Evolutionary conservation across 2,329 filamentous ascomycete genomes (phyloP).

Genomic region (Calonectria pauciramosa): DNA sequence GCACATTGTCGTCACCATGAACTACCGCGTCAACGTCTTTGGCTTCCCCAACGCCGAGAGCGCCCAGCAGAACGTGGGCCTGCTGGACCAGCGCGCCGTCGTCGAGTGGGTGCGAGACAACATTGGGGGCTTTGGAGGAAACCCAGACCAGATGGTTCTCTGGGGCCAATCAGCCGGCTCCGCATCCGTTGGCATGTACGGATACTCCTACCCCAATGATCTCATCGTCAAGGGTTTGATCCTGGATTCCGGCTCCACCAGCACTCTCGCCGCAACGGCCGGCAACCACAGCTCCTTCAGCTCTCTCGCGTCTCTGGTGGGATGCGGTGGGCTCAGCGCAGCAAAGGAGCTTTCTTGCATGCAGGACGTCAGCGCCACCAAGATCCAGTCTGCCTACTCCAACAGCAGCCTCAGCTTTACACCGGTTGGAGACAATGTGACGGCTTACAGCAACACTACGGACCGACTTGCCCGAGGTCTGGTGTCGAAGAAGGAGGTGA

Average conservation of each 20-base stretch:
- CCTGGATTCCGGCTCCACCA: constrained; percentile 52
- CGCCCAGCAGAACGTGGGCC: constrained; percentile 36
- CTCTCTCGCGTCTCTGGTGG: constrained; percentile 16
- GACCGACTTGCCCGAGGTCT: constrained; percentile 29
- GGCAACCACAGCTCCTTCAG: constrained; percentile 25
- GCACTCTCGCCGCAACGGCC: constrained; percentile 4
- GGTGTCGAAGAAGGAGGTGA: constrained; percentile 31
- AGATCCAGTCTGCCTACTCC: constrained; percentile 22
- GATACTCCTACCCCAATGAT: constrained; percentile 60
- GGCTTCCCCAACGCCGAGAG: constrained; percentile 52
- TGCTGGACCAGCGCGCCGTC: constrained; percentile 41
- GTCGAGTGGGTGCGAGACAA: constrained; percentile 46
- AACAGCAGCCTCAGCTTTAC: constrained; percentile 25
- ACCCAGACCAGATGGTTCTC: constrained; percentile 40
- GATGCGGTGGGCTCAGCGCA: constrained; percentile 9
- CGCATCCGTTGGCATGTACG: constrained; percentile 57
- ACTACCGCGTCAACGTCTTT: constrained; percentile 58
- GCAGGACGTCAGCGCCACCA: constrained; percentile 1
- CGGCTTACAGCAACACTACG: constrained; percentile 28
- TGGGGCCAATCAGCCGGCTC: constrained; percentile 47
- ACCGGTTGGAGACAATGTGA: constrained; percentile 30
- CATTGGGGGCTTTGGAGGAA: constrained; percentile 43
- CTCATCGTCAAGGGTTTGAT: constrained; percentile 63
- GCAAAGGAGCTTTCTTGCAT: constrained; percentile 20
- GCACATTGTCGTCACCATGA: constrained; percentile 59